phyloP scores from a whole-genome alignment of 2,329 filamentous ascomycete genomes.

The Venturiaceae sp. region DNA sequence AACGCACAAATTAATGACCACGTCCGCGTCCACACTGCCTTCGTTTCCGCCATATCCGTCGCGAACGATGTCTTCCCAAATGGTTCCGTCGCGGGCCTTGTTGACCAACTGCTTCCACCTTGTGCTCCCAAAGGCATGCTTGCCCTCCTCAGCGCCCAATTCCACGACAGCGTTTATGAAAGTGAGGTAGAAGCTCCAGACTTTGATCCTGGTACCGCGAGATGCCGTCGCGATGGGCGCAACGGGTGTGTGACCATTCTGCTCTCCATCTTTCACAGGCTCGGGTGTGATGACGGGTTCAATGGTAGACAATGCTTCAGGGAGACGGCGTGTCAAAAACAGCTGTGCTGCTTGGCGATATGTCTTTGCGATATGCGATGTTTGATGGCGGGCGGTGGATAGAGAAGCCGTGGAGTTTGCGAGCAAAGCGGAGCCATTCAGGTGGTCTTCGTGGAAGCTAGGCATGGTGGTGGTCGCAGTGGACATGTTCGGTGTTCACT shows the following conservation, averaged over 20 bases:
- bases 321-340: conserved; percentile 86
- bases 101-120: conserved; percentile 75
- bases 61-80: conserved; percentile 91
- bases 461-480: conserved; percentile 7
- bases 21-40: conserved; percentile 86
- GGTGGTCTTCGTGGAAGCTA: conserved; percentile 23
- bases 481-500: background rate
- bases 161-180: conserved; percentile 87
- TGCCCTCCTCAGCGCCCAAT: conserved; percentile 81
- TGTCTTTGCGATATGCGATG: conserved; percentile 74
- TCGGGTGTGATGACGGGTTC: conserved; percentile 65
- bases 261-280: conserved; percentile 25
- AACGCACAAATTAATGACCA: conserved; percentile 79
- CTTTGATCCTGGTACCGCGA: conserved; percentile 77
- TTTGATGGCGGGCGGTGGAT: conserved; percentile 54
- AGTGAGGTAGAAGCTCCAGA: conserved; percentile 95
- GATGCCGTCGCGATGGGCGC: conserved; percentile 74
- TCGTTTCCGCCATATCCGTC: conserved; percentile 83
- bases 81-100: conserved; percentile 76
- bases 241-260: conserved; percentile 27
- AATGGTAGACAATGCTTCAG: conserved; percentile 79
- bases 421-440: conserved; percentile 44
- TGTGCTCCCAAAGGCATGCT: conserved; percentile 73
- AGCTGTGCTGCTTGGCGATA: conserved; percentile 92
- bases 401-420: conserved; percentile 63